Evolutionary conservation across 192 early-diverging fungal species (phyloP).

Genomic region (Coemansia reversa): DNA sequence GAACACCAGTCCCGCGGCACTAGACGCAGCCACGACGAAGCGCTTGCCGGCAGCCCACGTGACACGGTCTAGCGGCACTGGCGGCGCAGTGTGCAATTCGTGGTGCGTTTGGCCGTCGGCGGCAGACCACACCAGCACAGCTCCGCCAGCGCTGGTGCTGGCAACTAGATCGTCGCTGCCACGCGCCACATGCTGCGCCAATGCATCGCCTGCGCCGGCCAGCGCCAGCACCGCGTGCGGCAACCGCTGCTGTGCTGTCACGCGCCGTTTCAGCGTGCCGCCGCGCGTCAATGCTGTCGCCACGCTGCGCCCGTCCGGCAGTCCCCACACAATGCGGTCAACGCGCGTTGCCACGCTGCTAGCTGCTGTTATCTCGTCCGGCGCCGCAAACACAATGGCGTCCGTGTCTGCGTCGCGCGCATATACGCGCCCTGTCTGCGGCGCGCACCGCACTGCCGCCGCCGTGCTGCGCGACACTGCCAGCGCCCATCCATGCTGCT

Average conservation of each 20-base stretch:
- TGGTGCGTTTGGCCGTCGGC: constrained; percentile 2
- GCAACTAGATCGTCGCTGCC: constrained; percentile 14
- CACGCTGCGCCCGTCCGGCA: constrained; percentile 15
- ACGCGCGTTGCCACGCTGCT: constrained; percentile 20
- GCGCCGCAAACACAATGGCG: constrained; percentile 20
- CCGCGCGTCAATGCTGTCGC: constrained; percentile 20
- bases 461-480: constrained; percentile 16
- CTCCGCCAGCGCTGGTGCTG: constrained; percentile 17
- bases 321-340: constrained; percentile 32
- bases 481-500: constrained; percentile 36
- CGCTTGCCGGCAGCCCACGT: constrained; percentile 30
- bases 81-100: constrained; percentile 1
- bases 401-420: constrained; percentile 23
- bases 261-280: constrained; percentile 7
- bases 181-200: constrained; percentile 27
- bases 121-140: constrained; percentile 34
- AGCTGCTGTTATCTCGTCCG: not conserved
- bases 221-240: constrained; percentile 10
- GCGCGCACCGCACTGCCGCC: constrained; percentile 11
- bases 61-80: constrained; percentile 17
- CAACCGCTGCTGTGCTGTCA: constrained; percentile 1
- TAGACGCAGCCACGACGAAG: constrained; percentile 25
- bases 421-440: constrained; percentile 21
- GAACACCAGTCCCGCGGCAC: constrained; percentile 6
- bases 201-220: constrained; percentile 22